phyloP scores from a whole-genome alignment of 768 basidiomycete species.

The Trametes sanguinea region DNA sequence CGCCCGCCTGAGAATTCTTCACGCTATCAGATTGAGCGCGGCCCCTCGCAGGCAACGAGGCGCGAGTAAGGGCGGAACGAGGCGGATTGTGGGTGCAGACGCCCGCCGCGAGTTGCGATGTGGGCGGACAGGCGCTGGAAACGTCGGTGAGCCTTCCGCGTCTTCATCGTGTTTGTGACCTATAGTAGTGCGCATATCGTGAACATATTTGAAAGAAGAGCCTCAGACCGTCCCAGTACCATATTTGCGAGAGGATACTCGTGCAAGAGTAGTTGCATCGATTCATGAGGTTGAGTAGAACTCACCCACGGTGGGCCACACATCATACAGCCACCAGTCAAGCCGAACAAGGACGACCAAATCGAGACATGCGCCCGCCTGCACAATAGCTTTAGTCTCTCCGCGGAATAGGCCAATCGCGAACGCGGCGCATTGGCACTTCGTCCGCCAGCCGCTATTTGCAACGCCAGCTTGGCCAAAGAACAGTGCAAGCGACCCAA shows the following conservation, averaged over 20 bases:
- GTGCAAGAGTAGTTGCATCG: no score
- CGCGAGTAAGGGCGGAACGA: conserved; percentile 9
- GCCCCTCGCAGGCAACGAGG: conserved; percentile 12
- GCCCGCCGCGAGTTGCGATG: background rate
- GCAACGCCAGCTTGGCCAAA: background rate
- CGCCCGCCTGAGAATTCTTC: background rate
- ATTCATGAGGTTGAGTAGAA: background rate
- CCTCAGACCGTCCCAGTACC: no score
- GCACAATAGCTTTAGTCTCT: no score
- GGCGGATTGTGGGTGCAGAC: conserved; percentile 20
- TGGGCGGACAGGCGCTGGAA: background rate
- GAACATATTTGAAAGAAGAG: no score
- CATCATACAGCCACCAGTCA: background rate
- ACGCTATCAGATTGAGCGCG: conserved; percentile 9
- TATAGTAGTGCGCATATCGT: no score
- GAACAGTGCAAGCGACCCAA: background rate
- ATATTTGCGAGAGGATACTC: no score
- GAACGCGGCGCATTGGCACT: background rate
- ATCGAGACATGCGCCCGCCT: background rate
- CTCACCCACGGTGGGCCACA: background rate
- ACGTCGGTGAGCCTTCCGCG: background rate
- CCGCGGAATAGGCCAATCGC: no score
- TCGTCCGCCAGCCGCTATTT: background rate
- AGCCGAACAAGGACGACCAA: background rate
- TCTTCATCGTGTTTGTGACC: no score